Base-by-base conservation (phyloP, 768 basidiomycete genomes). In the Amanita jacksonii region DNA sequence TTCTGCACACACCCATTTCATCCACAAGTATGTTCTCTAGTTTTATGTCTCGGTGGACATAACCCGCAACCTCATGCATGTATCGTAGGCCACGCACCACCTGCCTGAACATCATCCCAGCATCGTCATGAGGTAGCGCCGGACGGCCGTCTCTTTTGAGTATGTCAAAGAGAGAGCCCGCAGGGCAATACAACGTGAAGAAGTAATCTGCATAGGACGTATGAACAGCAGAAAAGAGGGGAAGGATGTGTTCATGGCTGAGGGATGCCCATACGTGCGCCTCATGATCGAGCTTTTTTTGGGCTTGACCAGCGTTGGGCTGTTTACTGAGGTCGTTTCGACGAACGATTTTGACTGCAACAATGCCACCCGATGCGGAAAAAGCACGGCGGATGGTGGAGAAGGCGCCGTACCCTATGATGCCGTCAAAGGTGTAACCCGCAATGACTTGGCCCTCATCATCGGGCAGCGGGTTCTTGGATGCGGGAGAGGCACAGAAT, bases 1-100 rank as follows among this genome's bases (percentile, higher is more conserved):
- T 82, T 56, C 79, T 78, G 67, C 89, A 91, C n/a, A 81, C 73
- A 44, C 87, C 85, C 68, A 76, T 79, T 58, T 88, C 85, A 60
- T 93, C 89, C 42, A 93, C 81, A 33, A 98, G 76, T 38, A 98
- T 79, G 66, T 99, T 99, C 65, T 98, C 96, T 47, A 96, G 76
- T 67, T 99, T 99, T 61, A 99, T 68, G 64, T 99, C 96, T 53
- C 91, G 77, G 66, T 99, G 94, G 43, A 93, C 84, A 52, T 84
- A 76, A 6, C 72, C 63, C 20, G 79, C 82, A 32, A 76, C 74
- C 47, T 82, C 76, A 60, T 94, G 90, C 57, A 94, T 62, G 64
- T 92, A 92, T 41, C 78, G 73, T 56, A 92, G 62, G 15, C 86
- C 89, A 43, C 82, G 68, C 40, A 88, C 85, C 52, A 93, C 74